These are phyloP conservation scores for Lotmaria passim DNA, from an alignment of 208 protist species.

Conservation along the genomic window DNA sequence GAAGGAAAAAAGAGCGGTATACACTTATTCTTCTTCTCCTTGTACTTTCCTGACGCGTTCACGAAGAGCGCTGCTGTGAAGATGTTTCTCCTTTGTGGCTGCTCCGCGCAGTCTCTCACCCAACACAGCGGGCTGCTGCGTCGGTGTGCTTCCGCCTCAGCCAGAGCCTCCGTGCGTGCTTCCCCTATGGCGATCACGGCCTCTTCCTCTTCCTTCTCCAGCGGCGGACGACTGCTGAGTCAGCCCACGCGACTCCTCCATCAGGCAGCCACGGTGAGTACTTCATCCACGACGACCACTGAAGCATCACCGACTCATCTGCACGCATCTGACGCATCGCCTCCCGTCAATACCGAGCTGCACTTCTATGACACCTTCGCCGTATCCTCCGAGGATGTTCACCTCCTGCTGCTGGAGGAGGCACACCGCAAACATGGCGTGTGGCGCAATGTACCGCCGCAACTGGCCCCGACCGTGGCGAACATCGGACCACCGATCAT, in stretches of 20 bases:
- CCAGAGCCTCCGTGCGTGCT: neutral
- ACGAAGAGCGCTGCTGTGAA: too few species aligned
- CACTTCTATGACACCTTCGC: constrained; percentile 37
- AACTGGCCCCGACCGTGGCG: constrained; percentile 55
- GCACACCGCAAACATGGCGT: constrained; percentile 81
- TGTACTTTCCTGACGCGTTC: too few species aligned
- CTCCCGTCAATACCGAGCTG: neutral
- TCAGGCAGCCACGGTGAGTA: constrained; percentile 1
- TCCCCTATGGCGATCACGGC: too few species aligned
- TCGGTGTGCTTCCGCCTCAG: neutral
- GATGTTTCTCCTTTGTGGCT: neutral
- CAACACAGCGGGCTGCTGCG: neutral
- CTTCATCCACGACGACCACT: neutral
- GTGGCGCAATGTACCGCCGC: constrained; percentile 72
- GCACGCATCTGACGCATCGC: neutral
- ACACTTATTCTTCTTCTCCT: too few species aligned
- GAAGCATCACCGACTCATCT: neutral
- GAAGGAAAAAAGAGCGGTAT: too few species aligned
- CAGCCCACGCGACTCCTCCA: neutral
- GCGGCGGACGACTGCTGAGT: neutral
- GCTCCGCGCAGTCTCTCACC: neutral
- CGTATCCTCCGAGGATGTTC: constrained; percentile 41
- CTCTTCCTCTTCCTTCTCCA: neutral
- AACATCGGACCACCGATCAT: constrained; percentile 41
- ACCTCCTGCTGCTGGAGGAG: constrained; percentile 62